Evolutionary conservation across 2,329 filamentous ascomycete genomes (phyloP).

Genomic region (Penicillium griseofulvum): DNA sequence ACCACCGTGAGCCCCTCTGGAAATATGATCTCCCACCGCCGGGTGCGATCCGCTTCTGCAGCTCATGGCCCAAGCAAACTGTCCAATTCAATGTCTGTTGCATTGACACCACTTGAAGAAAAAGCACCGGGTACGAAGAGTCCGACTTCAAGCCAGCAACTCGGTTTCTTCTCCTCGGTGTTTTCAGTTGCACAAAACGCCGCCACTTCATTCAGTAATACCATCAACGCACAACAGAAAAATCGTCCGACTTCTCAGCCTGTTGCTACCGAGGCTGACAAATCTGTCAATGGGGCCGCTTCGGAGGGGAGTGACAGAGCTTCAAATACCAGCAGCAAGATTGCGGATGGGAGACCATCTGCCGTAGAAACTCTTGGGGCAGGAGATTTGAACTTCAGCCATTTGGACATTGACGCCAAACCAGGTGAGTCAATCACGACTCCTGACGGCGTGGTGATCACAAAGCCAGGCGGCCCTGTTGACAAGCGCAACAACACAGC

Average conservation of each 20-base stretch:
- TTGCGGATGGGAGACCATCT: conserved; percentile 61
- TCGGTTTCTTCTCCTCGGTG: conserved; percentile 88
- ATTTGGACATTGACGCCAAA: conserved; percentile 67
- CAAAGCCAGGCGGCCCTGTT: conserved; percentile 31
- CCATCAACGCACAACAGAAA: conserved; percentile 52
- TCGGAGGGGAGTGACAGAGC: conserved; percentile 29
- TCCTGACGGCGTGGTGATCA: conserved; percentile 39
- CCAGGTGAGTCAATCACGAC: conserved; percentile 37
- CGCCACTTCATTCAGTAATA: conserved; percentile 72
- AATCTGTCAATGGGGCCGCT: conserved; percentile 22
- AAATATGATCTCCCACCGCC: conserved; percentile 72
- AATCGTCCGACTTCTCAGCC: conserved; percentile 35
- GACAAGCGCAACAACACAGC: conserved; percentile 39
- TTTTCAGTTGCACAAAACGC: conserved; percentile 92
- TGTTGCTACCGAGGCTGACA: conserved; percentile 32
- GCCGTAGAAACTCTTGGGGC: conserved; percentile 86
- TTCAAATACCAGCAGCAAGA: conserved; percentile 22
- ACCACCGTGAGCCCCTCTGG: conserved; percentile 62
- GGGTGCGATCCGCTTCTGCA: conserved; percentile 57
- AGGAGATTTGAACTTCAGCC: conserved; percentile 84
- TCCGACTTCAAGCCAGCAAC: conserved; percentile 52
- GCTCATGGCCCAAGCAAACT: conserved; percentile 76
- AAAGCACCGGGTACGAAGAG: conserved; percentile 51
- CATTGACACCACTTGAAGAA: conserved; percentile 74
- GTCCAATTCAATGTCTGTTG: conserved; percentile 65